These are phyloP conservation scores for Pulveroboletus sp. DNA, from an alignment of 768 basidiomycete genomes.

Conservation along the genomic window DNA sequence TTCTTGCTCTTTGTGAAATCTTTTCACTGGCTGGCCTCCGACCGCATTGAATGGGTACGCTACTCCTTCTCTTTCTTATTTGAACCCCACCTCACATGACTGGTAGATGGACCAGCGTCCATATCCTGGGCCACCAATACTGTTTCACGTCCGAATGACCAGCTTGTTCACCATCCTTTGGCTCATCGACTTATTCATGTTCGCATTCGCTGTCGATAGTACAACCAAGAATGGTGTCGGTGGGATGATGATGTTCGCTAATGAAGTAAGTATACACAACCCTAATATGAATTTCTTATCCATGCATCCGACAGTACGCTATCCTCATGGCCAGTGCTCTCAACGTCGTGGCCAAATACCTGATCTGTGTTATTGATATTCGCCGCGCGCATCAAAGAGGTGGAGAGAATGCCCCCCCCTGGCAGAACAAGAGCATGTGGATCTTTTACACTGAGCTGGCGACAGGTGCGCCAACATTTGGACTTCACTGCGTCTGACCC, in stretches of 20 bases:
- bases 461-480: constrained; percentile 58
- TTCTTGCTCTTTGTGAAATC: constrained; percentile 92
- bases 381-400: constrained; percentile 72
- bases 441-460: constrained; percentile 90
- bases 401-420: constrained; percentile 81
- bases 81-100: constrained; percentile 8
- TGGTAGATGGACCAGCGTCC: constrained; percentile 99
- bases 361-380: constrained; percentile 76
- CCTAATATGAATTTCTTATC: constrained; percentile 6
- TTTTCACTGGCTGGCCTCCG: constrained; percentile 95
- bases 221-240: constrained; percentile 76
- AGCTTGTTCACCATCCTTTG: constrained; percentile 72
- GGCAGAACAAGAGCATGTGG: constrained; percentile 99
- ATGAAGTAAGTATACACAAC: constrained; percentile 59
- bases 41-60: constrained; percentile 93
- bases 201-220: constrained; percentile 75
- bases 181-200: constrained; percentile 70
- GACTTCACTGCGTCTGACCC: neutral
- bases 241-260: constrained; percentile 92
- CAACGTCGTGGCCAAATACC: constrained; percentile 78
- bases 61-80: neutral
- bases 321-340: constrained; percentile 79
- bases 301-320: constrained; percentile 59
- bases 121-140: constrained; percentile 72
- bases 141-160: constrained; percentile 85